A percentile compares a stretch with the other conserved stretches of the same genome.
Evolutionary conservation across 164 flowering plant species (phyloP).

Genomic region (Vitis vinifera): DNA sequence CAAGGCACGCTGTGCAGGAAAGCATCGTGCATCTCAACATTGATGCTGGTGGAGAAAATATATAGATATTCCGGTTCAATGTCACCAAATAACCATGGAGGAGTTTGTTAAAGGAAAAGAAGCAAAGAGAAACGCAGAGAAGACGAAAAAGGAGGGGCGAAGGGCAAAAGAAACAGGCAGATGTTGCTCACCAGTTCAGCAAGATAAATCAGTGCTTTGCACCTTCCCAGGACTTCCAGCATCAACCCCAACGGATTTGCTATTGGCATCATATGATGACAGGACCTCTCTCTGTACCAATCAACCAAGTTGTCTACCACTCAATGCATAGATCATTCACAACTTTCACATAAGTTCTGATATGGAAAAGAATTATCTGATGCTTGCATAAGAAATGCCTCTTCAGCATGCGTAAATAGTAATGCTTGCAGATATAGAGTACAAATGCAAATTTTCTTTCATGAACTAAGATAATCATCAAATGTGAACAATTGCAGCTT

Average conservation of each 20-base stretch:
- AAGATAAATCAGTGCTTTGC: slow-evolving; percentile 24
- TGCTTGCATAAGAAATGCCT: too few species aligned
- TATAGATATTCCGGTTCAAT: background rate
- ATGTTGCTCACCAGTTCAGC: slow-evolving; percentile 11
- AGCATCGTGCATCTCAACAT: too few species aligned
- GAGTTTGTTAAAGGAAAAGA: too few species aligned
- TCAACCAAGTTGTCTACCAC: slow-evolving; percentile 19
- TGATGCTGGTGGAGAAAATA: too few species aligned
- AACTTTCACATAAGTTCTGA: background rate
- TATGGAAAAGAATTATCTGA: too few species aligned
- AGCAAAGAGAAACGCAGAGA: background rate
- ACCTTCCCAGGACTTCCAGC: slow-evolving; percentile 27
- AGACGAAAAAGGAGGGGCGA: background rate
- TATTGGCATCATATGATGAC: slow-evolving; percentile 43
- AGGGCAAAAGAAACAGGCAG: too few species aligned
- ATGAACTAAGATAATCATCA: background rate
- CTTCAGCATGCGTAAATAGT: too few species aligned
- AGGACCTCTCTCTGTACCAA: slow-evolving; percentile 50
- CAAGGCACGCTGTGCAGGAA: background rate
- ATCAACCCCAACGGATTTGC: slow-evolving; percentile 29
- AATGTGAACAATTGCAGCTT: too few species aligned
- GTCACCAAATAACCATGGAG: too few species aligned
- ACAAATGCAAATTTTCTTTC: background rate
- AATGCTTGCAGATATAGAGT: too few species aligned
- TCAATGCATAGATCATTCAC: slow-evolving; percentile 5